phyloP scores from a whole-genome alignment of 2,329 filamentous ascomycete genomes.

The Zymoseptoria passerinii region DNA sequence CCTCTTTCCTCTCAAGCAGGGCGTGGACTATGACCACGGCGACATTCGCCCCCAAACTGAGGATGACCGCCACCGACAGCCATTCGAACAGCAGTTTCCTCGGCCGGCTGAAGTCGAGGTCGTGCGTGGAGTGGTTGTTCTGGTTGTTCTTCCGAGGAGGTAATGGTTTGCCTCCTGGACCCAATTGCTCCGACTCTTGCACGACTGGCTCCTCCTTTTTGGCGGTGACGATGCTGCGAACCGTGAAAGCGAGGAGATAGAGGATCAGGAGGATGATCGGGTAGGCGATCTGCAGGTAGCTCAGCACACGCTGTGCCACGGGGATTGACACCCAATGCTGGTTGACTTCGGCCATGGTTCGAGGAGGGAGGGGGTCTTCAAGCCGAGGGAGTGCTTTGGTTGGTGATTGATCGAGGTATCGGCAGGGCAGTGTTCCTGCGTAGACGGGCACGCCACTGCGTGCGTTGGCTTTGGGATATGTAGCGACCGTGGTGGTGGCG shows the following conservation, averaged over 20 bases:
- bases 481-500: background rate
- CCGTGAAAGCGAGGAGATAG: conserved; percentile 55
- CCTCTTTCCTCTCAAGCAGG: conserved; percentile 53
- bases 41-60: conserved; percentile 70
- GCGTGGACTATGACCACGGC: conserved; percentile 66
- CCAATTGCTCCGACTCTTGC: conserved; percentile 44
- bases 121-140: conserved; percentile 37
- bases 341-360: conserved; percentile 10
- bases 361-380: background rate
- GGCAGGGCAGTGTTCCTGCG: background rate
- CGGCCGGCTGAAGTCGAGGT: conserved; percentile 54
- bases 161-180: conserved; percentile 83
- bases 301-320: conserved; percentile 37
- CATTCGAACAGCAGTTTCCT: conserved; percentile 68
- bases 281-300: conserved; percentile 49
- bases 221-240: conserved; percentile 50
- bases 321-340: conserved; percentile 31
- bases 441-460: background rate
- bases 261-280: conserved; percentile 57
- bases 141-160: conserved; percentile 56
- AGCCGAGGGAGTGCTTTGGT: background rate
- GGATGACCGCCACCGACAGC: conserved; percentile 60
- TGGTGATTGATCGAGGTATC: background rate
- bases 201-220: conserved; percentile 37
- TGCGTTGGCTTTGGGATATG: background rate